Percentiles rank a stretch among this genome's conserved stretches.
phyloP scores from a whole-genome alignment of 345 rosid genomes.

The Eucalyptus urophylla region DNA sequence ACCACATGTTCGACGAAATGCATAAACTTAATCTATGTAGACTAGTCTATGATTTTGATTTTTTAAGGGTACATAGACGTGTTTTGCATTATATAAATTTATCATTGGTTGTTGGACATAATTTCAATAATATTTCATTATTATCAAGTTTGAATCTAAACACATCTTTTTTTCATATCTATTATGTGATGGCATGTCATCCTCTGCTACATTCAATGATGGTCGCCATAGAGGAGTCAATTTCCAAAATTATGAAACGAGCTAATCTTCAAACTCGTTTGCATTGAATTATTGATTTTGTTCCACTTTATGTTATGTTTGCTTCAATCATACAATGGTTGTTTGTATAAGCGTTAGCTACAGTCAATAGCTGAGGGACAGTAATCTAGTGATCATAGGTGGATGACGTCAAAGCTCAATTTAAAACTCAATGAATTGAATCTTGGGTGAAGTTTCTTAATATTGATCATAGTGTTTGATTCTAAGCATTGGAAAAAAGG shows the following conservation, averaged over 20 bases:
- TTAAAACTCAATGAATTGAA: too few relatives aligned
- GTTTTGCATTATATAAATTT: background rate
- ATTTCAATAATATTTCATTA: background rate
- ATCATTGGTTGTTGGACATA: background rate
- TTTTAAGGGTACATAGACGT: background rate
- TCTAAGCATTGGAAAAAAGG: background rate
- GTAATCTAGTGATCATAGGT: background rate
- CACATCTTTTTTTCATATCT: background rate
- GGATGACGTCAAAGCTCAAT: background rate
- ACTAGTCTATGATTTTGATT: background rate
- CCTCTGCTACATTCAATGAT: background rate
- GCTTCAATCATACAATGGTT: background rate
- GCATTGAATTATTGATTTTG: background rate
- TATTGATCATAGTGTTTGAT: background rate
- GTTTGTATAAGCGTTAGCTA: fast-evolving
- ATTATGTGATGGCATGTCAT: background rate
- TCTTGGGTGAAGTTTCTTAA: background rate
- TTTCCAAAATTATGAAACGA: fast-evolving
- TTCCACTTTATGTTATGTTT: background rate
- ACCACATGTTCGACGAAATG: background rate
- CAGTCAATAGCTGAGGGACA: fast-evolving
- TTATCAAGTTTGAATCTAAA: background rate
- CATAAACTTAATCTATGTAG: background rate
- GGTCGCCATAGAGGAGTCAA: fast-evolving
- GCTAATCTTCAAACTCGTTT: background rate